Evolutionary conservation across 2,329 filamentous ascomycete species (phyloP), one percentile per base, ranked within the genome.

Genomic region (Phaeosphaeriaceae sp.): DNA sequence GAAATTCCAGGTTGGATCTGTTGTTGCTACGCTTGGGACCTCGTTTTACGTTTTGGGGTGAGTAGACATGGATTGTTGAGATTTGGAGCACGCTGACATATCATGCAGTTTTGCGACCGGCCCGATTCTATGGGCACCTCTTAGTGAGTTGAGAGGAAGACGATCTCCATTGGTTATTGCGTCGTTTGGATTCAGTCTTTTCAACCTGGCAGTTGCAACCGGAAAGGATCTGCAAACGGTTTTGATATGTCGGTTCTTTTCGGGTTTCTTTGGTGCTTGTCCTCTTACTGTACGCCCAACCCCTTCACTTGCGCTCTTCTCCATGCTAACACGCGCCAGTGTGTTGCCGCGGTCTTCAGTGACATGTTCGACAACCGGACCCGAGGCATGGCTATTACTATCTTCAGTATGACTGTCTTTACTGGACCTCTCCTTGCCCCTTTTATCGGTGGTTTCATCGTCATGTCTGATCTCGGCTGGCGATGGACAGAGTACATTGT

Each of bases 401-500:
- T 81, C 3, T 83, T 82, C 63, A 74, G 75, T 26, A 76, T 79
- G 61, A 79, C 76, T 3, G 80, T 78, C 0, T 83, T 84, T 52
- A 68, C 77, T 3, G 80, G 81, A 1, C 81, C 81, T 0, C 70
- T 81, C 26, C 58, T 81, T 7, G 80, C 80, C 2, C 81, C 81
- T 3, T 83, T 82, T 46, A 77, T 83, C 38, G 81, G 81, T 35
- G 81, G 81, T 9, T 83, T 82, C 65, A 81, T 81, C 50, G 74
- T 78, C 55, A 75, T 78, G 49, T 77, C 76, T 32, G 54, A 75
- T 16, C 72, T 82, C 1, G 80, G 80, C 23, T 83, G 81, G 80
- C 76, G 80, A 34, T 83, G 80, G 80, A 83, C 81, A 1, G 71
- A 79, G 23, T 85, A 81, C 58, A 74, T 85, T 36, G 75, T 78